phyloP scores from a whole-genome alignment of 2,329 filamentous ascomycete genomes.

The Daldinia eschscholtzii region DNA sequence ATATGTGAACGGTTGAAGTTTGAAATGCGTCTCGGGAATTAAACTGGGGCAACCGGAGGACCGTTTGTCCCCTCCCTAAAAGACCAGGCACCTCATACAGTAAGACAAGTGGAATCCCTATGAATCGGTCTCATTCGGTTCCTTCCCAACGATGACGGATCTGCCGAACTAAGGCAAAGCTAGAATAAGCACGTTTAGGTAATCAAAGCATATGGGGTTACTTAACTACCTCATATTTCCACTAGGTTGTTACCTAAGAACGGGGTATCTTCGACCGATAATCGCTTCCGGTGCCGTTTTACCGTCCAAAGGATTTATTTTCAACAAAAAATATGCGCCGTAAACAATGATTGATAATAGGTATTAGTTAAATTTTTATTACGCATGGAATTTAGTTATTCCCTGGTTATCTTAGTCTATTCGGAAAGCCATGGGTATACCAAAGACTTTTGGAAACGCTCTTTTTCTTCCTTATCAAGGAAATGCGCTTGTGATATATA shows the following conservation, averaged over 20 bases:
- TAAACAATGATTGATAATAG: neutral
- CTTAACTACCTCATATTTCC: too few species aligned
- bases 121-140: neutral
- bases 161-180: neutral
- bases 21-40: slow-evolving; percentile 6
- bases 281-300: neutral
- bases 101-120: too few species aligned
- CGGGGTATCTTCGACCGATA: neutral
- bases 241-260: neutral
- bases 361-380: too few species aligned
- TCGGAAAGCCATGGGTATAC: neutral
- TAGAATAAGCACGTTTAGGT: neutral
- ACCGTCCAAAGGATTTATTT: neutral
- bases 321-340: neutral
- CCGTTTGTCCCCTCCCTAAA: neutral
- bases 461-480: neutral
- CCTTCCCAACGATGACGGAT: neutral
- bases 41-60: slow-evolving; percentile 4
- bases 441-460: neutral
- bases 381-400: too few species aligned
- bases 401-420: too few species aligned
- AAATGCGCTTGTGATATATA: neutral
- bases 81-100: neutral
- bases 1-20: neutral
- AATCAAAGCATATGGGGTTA: neutral